These are phyloP conservation scores for Capillidium heterosporum DNA, from an alignment of 371 early-diverging fungal species.

Conservation along the genomic window DNA sequence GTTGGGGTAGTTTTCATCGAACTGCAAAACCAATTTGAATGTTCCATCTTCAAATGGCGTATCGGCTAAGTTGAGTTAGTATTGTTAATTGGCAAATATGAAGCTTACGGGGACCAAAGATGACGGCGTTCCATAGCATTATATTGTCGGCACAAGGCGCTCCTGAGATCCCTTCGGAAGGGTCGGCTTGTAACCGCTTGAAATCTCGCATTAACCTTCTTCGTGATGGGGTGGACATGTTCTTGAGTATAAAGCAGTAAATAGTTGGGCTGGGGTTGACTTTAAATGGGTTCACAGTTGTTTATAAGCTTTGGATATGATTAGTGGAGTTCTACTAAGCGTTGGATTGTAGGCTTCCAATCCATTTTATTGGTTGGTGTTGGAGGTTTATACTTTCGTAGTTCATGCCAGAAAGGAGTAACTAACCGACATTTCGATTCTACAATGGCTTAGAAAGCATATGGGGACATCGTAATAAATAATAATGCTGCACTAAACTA, in stretches of 20 bases:
- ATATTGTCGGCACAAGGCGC: constrained; percentile 91
- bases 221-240: constrained; percentile 73
- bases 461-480: no score
- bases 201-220: constrained; percentile 89
- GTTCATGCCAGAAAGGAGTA: no score
- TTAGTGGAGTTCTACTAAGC: no score
- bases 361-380: no score
- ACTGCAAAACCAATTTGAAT: constrained; percentile 89
- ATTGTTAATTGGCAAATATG: background rate
- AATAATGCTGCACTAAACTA: no score
- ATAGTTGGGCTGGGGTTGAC: no score
- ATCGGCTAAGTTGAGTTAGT: constrained; percentile 34
- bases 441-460: no score
- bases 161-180: constrained; percentile 77
- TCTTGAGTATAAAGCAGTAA: background rate
- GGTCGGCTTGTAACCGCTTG: constrained; percentile 87
- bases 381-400: no score
- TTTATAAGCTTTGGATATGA: no score
- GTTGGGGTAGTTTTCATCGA: constrained; percentile 97
- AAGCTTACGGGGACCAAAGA: constrained; percentile 80
- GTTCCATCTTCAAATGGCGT: constrained; percentile 99
- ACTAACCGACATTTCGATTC: no score
- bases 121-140: constrained; percentile 94
- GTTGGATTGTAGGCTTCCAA: no score
- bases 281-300: no score